Evolutionary conservation across 2,329 filamentous ascomycete genomes (phyloP).

Genomic region (Clarireedia sp.): DNA sequence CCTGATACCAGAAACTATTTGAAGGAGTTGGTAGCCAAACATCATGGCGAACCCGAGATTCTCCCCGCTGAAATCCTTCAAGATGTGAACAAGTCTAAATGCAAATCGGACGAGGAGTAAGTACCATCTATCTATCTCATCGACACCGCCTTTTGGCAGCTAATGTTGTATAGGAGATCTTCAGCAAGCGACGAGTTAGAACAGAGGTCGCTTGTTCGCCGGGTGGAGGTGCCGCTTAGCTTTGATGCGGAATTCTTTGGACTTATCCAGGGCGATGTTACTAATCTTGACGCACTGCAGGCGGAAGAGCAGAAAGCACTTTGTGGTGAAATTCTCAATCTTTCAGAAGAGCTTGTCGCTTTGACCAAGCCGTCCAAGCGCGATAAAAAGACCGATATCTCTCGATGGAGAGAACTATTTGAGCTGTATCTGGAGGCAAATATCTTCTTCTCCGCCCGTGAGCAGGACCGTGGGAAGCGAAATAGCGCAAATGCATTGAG

Average conservation of each 20-base stretch:
- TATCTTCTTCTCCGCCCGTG: constrained; percentile 74
- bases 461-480: constrained; percentile 60
- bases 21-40: constrained; percentile 40
- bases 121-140: neutral
- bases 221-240: constrained; percentile 66
- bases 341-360: constrained; percentile 55
- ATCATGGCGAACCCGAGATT: neutral
- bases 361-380: constrained; percentile 57
- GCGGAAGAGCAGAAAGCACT: constrained; percentile 53
- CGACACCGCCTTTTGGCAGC: neutral
- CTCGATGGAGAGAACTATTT: constrained; percentile 73
- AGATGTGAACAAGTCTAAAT: neutral
- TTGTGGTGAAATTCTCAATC: constrained; percentile 50
- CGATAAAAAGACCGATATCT: constrained; percentile 54
- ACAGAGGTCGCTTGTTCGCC: constrained; percentile 26
- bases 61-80: neutral
- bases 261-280: constrained; percentile 62
- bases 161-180: neutral
- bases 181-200: neutral
- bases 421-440: constrained; percentile 72
- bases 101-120: neutral
- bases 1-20: constrained; percentile 51
- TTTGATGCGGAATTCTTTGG: constrained; percentile 77
- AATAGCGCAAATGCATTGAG: constrained; percentile 57
- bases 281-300: constrained; percentile 56